A percentile compares a stretch with the other conserved stretches of the same genome.
These are phyloP conservation scores for Cucumis cinereus DNA, from an alignment of 306 rosid genomes.

Conservation along the genomic window DNA sequence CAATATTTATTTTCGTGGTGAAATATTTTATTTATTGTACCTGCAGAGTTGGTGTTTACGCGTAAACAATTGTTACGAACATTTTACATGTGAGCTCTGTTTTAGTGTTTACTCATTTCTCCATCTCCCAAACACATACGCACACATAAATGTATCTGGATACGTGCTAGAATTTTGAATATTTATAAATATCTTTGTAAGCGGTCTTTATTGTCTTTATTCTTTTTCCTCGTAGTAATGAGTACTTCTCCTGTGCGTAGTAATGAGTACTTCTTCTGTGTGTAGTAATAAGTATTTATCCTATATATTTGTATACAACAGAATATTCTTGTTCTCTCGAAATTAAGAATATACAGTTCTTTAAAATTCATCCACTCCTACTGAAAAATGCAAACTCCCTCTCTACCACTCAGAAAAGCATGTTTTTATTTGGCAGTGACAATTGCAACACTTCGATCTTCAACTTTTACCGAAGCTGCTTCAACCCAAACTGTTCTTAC, in stretches of 20 bases:
- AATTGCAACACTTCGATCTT: slow-evolving; percentile 46
- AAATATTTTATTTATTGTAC: background rate
- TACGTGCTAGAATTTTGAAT: no score
- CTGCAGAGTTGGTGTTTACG: background rate
- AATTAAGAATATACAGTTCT: background rate
- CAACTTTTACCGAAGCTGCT: slow-evolving; percentile 41
- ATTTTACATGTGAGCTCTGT: background rate
- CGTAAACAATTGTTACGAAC: background rate
- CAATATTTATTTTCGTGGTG: background rate
- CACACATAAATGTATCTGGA: background rate
- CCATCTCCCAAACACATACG: background rate
- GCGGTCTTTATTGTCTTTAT: background rate
- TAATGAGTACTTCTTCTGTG: no score
- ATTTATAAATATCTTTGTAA: background rate
- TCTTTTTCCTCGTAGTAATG: background rate
- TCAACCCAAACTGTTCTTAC: slow-evolving; percentile 31
- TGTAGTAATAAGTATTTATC: no score
- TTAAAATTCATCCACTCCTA: background rate
- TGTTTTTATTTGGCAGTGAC: slow-evolving; percentile 21
- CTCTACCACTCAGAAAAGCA: background rate
- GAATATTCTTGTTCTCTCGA: background rate
- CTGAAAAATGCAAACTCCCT: background rate
- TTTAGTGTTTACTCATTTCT: background rate
- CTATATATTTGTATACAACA: background rate
- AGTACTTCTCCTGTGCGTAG: background rate